Conservation (phyloP, 2,329 filamentous ascomycete species). For the Periconia sp. region DNA sequence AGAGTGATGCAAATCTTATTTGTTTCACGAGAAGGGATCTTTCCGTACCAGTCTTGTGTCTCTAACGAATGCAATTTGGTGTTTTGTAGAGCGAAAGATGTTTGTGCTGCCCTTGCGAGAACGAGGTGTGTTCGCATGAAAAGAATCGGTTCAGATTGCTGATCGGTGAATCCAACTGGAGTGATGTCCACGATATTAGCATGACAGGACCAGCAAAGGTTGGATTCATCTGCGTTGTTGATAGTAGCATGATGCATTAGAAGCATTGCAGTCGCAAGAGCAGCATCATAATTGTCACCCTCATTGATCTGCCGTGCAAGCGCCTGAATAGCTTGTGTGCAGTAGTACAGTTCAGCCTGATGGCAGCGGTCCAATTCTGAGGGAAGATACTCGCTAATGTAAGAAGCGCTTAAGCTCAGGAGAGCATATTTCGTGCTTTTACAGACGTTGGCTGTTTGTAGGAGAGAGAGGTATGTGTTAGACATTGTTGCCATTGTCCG, state of each 20-base stretch:
- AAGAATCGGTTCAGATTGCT: slow-evolving; percentile 32
- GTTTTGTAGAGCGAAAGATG: slow-evolving; percentile 22
- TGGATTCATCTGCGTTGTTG: slow-evolving; percentile 29
- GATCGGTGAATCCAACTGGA: slow-evolving; percentile 26
- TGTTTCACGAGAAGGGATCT: slow-evolving; percentile 23
- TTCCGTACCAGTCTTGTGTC: slow-evolving; percentile 31
- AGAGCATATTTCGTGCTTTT: slow-evolving; percentile 38
- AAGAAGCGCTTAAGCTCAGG: slow-evolving; percentile 39
- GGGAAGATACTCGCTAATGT: slow-evolving; percentile 36
- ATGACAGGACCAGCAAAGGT: slow-evolving; percentile 41
- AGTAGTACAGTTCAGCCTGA: slow-evolving; percentile 42
- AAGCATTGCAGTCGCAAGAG: slow-evolving; percentile 40
- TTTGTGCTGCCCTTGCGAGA: slow-evolving; percentile 36
- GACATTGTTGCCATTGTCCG: slow-evolving; percentile 32
- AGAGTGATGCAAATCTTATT: slow-evolving; percentile 30
- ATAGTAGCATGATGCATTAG: slow-evolving; percentile 39
- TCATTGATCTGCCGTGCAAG: slow-evolving; percentile 34
- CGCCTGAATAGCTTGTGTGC: slow-evolving; percentile 36
- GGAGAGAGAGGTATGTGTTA: slow-evolving; percentile 33
- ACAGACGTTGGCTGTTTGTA: slow-evolving; percentile 31
- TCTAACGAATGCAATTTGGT: slow-evolving; percentile 33
- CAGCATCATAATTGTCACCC: slow-evolving; percentile 34
- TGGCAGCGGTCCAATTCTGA: slow-evolving; percentile 34
- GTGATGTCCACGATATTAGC: slow-evolving; percentile 41
- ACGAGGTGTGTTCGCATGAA: slow-evolving; percentile 37